phyloP scores from a whole-genome alignment of 2,329 filamentous ascomycete species.

The Fusarium hostae region DNA sequence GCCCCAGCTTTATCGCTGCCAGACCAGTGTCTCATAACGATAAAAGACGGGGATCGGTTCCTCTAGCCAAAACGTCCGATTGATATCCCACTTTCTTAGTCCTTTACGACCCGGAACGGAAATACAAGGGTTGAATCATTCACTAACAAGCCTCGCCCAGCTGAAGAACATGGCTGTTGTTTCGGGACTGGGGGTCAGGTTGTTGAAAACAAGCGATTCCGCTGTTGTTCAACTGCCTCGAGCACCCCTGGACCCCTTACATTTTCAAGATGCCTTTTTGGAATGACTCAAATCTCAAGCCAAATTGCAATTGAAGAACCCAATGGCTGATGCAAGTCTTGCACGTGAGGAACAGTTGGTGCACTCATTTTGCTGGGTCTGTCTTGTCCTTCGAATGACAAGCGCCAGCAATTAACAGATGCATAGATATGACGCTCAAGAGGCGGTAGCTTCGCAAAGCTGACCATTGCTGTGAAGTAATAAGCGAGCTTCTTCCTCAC shows the following conservation, averaged over 20 bases:
- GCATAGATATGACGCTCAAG: constrained; percentile 4
- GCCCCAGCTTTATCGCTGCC: constrained; percentile 33
- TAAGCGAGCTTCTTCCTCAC: constrained; percentile 26
- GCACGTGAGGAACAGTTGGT: constrained; percentile 27
- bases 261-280: neutral
- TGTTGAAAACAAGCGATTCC: constrained; percentile 27
- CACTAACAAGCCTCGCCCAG: constrained; percentile 13
- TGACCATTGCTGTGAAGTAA: constrained; percentile 5
- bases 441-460: neutral
- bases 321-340: neutral
- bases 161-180: constrained; percentile 23
- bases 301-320: neutral
- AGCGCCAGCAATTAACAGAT: neutral
- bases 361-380: constrained; percentile 25
- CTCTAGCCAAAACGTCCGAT: constrained; percentile 25
- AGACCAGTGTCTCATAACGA: constrained; percentile 43
- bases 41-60: constrained; percentile 20
- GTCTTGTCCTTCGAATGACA: constrained; percentile 13
- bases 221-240: neutral
- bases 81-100: constrained; percentile 9
- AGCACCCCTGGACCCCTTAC: neutral
- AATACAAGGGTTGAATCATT: constrained; percentile 18
- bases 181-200: constrained; percentile 29
- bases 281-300: neutral
- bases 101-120: neutral